These are phyloP conservation scores for Acorus gramineus DNA, from an alignment of 106 monocot species.

Conservation along the genomic window DNA sequence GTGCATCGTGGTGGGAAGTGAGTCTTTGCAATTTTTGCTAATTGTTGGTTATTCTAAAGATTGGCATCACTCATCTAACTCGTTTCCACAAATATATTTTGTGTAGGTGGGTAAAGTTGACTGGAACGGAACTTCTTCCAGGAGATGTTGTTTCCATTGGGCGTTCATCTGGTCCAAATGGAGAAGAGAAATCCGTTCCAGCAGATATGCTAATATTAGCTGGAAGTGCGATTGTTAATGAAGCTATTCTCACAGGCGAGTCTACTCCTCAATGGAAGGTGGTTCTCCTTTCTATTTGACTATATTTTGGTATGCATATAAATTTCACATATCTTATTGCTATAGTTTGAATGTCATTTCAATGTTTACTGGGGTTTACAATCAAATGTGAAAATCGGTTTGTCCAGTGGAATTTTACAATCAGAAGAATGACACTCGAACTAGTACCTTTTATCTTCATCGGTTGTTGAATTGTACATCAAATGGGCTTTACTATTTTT, in stretches of 20 bases:
- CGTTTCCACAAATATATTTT: not conserved
- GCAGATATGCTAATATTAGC: slow-evolving; percentile 93
- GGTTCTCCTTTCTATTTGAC: slow-evolving; percentile 10
- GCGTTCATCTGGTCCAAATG: slow-evolving; percentile 51
- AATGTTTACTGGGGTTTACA: no score
- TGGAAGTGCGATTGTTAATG: slow-evolving; percentile 91
- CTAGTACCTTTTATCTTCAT: no score
- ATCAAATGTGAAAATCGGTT: no score
- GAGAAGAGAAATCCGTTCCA: slow-evolving; percentile 90
- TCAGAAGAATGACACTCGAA: no score
- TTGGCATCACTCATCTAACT: not conserved
- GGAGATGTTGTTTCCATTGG: slow-evolving; percentile 95
- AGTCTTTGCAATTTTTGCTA: slow-evolving; percentile 1
- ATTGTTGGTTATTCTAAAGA: not conserved
- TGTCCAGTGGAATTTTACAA: no score
- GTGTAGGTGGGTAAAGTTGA: slow-evolving; percentile 83
- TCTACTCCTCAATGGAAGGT: slow-evolving; percentile 99
- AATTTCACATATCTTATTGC: no score
- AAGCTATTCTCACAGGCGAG: slow-evolving; percentile 99
- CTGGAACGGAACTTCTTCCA: slow-evolving; percentile 95
- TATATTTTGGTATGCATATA: no score
- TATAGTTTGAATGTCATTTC: no score
- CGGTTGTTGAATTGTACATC: no score
- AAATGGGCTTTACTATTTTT: no score
- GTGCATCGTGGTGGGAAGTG: slow-evolving; percentile 93